Conservation (phyloP, 2,329 filamentous ascomycete genomes). For the Alternaria incomplexa region DNA sequence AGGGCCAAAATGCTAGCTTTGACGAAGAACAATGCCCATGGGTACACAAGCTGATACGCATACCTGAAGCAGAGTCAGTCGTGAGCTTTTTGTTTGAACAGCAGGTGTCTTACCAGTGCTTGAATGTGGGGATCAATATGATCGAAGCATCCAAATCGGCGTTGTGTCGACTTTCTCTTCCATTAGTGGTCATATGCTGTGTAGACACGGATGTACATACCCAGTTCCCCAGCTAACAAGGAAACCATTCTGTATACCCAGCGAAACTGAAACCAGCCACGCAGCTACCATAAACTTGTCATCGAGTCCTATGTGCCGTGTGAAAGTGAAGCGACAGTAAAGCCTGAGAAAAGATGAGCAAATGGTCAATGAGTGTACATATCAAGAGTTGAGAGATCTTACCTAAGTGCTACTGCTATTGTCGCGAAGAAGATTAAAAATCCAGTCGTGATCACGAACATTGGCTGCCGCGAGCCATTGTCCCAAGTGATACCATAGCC, state of each 20-base stretch:
- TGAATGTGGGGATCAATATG: neutral
- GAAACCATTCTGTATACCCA: neutral
- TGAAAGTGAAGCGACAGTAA: slow-evolving; percentile 16
- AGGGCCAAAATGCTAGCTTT: slow-evolving; percentile 31
- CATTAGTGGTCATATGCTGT: neutral
- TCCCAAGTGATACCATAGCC: slow-evolving; percentile 12
- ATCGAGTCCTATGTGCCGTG: slow-evolving; percentile 21
- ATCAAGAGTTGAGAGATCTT: too few species aligned
- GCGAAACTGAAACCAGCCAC: neutral
- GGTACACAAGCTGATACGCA: slow-evolving; percentile 33
- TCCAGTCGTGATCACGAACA: slow-evolving; percentile 22
- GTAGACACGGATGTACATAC: neutral
- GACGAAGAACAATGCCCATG: slow-evolving; percentile 27
- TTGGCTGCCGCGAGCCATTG: slow-evolving; percentile 26
- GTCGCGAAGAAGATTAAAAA: slow-evolving; percentile 17
- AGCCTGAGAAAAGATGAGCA: slow-evolving; percentile 9
- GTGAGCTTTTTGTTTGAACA: accelerated
- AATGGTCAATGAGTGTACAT: neutral
- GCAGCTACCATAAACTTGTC: slow-evolving; percentile 26
- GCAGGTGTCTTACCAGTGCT: neutral
- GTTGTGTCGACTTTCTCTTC: neutral
- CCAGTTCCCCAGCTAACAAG: neutral
- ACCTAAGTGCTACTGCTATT: neutral
- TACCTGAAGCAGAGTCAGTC: slow-evolving; percentile 11
- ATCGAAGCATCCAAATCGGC: neutral